These are phyloP conservation scores for Corylus heterophylla DNA, from an alignment of 306 rosid species.

Conservation along the genomic window DNA sequence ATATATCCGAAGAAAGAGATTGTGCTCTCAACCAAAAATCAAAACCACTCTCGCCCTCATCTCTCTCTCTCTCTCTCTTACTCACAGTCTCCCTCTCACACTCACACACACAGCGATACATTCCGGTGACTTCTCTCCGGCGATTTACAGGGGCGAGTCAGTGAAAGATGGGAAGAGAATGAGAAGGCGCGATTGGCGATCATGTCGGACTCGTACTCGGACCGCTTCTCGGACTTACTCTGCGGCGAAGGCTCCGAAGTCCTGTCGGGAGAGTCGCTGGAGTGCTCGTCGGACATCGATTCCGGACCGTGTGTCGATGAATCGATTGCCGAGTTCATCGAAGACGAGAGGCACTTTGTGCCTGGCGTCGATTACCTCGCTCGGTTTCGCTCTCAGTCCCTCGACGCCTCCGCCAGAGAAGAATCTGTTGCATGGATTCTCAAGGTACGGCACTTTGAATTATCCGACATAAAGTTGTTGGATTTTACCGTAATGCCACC, in stretches of 20 bases:
- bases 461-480: slow-evolving; percentile 18
- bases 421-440: slow-evolving; percentile 97
- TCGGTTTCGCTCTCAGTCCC: slow-evolving; percentile 58
- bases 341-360: slow-evolving; percentile 75
- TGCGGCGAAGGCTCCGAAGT: slow-evolving; percentile 73
- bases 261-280: slow-evolving; percentile 67
- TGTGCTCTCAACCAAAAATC: slow-evolving; percentile 33
- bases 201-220: slow-evolving; percentile 81
- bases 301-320: slow-evolving; percentile 52
- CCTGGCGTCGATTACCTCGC: slow-evolving; percentile 75
- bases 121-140: slow-evolving; percentile 44
- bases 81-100: not conserved
- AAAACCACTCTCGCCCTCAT: not conserved
- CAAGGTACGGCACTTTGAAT: slow-evolving; percentile 49
- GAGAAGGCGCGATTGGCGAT: slow-evolving; percentile 42
- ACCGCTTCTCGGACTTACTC: slow-evolving; percentile 62
- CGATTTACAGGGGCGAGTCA: slow-evolving; percentile 20
- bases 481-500: slow-evolving; percentile 46
- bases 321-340: slow-evolving; percentile 74
- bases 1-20: slow-evolving; percentile 52
- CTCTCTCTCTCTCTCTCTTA: slow-evolving; percentile 23
- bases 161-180: slow-evolving; percentile 52
- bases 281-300: slow-evolving; percentile 55
- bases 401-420: slow-evolving; percentile 70
- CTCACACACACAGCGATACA: slow-evolving; percentile 2